These are phyloP conservation scores for Dendrobium nobile DNA, from an alignment of 106 monocot genomes.

Conservation along the genomic window DNA sequence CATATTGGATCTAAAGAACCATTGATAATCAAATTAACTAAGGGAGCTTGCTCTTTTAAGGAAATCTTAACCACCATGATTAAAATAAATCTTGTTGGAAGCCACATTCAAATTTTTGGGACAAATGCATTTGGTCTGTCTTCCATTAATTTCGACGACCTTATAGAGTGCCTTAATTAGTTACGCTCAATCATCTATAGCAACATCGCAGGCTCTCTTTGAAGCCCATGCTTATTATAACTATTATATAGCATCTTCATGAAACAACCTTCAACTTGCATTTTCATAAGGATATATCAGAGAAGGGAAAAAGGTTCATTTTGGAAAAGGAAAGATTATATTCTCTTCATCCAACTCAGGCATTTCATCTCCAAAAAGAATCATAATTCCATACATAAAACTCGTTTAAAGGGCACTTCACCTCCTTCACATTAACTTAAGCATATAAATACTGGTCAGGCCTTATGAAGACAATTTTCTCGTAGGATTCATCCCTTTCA, in stretches of 20 bases:
- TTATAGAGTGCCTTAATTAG: too few species aligned
- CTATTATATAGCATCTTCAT: background rate
- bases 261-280: background rate
- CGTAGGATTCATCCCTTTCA: background rate
- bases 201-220: too few species aligned
- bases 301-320: background rate
- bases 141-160: too few species aligned
- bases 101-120: too few species aligned
- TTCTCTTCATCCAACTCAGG: background rate
- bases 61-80: too few species aligned
- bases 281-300: background rate
- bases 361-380: background rate
- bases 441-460: background rate
- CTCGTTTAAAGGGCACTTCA: background rate
- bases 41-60: too few species aligned
- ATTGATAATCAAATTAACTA: background rate
- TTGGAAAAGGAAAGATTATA: background rate
- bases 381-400: background rate
- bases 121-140: too few species aligned
- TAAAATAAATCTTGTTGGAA: too few species aligned
- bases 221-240: background rate
- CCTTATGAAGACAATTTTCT: background rate
- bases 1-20: background rate
- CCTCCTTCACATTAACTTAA: background rate
- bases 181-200: too few species aligned